These are phyloP conservation scores for Durusdinium trenchii DNA, from an alignment of 73 alveolate genomes.

Conservation along the genomic window DNA sequence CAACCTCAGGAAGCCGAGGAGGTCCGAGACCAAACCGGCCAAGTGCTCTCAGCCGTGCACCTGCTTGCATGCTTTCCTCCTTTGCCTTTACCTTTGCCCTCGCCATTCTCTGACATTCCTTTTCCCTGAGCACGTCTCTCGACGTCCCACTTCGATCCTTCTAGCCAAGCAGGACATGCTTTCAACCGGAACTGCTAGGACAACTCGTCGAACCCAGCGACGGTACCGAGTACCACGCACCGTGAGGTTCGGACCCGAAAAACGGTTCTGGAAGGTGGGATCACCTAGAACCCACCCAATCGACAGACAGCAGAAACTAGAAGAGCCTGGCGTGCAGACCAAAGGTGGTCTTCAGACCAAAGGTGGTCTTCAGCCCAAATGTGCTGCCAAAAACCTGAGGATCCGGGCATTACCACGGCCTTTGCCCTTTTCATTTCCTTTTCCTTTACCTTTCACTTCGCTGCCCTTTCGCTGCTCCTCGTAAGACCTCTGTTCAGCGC, in stretches of 20 bases:
- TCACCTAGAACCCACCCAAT: neutral
- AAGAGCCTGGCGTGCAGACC: neutral
- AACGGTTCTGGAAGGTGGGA: neutral
- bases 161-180: neutral
- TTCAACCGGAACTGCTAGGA: neutral
- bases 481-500: conserved; percentile 34
- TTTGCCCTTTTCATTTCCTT: conserved; percentile 44
- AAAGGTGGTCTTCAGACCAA: neutral
- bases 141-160: neutral
- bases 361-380: neutral
- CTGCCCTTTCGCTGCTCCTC: conserved; percentile 86
- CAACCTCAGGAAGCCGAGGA: neutral
- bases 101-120: conserved; percentile 38
- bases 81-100: conserved; percentile 61
- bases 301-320: neutral
- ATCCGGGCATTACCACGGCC: conserved; percentile 6
- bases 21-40: neutral
- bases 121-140: conserved; percentile 18
- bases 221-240: neutral
- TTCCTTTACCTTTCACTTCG: conserved; percentile 60
- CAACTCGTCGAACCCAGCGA: neutral
- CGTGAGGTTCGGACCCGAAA: neutral
- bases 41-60: neutral
- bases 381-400: neutral
- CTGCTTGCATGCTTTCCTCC: conserved; percentile 39